Evolutionary conservation across 257 asterid genomes (phyloP), one percentile per base, ranked within the genome.

Genomic region (Jasminum sambac): DNA sequence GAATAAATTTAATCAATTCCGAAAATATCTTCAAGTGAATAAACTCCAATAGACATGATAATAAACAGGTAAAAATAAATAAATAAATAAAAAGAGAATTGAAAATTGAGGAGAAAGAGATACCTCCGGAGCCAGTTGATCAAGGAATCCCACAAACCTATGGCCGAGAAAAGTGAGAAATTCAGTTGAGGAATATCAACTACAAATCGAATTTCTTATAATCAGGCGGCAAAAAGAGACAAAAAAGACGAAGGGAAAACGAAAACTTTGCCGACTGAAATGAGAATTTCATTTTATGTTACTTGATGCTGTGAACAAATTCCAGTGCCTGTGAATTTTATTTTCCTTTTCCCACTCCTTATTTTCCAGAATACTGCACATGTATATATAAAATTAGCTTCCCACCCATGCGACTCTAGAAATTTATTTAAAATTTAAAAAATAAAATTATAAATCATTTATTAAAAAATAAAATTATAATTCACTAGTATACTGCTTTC

Each of bases 91-190:
- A 42, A 14, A 21, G 30, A 11, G 4, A 70, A 30, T 30, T 30
- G n/a, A 41, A 34, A 8, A 16, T 36, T 13, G 5, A 9, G 5
- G 21, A n/a, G 30, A 63, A 67, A 16, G 1, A 11, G 40, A 41
- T 80, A 91, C 96, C 96, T 91, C 71, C 96, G 83, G 41, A 91
- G 90, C 96, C 98, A 91, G 72, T 86, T 85, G 80, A 91, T 96
- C 46, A 91, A 55, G 69, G 90, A 81, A 74, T 84, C 96, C 93
- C 91, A 91, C 43, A 89, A 74, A 42, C 96, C 98, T 96, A 91
- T 91, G 5, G 66, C 67, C 66, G 52, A 71, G 43, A 58, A 73
- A 71, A 72, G 68, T 50, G 21, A 64, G 19, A 62, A 38, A 13
- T 55, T 52, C 17, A 3, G 44, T 25, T 64, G 57, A 71, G 16